Evolutionary conservation across 192 early-diverging fungal species (phyloP).

Genomic region (Dimargaris cristalligena): DNA sequence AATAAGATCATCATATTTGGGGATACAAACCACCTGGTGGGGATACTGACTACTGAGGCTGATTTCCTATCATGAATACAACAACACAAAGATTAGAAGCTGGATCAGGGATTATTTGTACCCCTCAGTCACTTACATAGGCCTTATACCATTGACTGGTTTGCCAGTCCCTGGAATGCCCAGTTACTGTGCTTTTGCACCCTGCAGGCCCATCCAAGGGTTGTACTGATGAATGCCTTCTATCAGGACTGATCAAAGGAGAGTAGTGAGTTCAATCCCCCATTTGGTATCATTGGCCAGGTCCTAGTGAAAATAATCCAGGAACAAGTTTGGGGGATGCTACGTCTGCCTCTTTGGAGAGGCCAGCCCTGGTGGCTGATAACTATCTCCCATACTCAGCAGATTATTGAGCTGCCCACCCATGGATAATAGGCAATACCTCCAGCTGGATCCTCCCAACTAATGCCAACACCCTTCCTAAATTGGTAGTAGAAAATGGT

Average conservation of each 20-base stretch:
- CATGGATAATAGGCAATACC: background rate
- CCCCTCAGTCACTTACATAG: background rate
- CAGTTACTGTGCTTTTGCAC: background rate
- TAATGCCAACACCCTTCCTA: background rate
- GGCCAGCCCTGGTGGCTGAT: background rate
- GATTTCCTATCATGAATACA: background rate
- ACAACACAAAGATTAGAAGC: background rate
- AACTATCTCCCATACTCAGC: background rate
- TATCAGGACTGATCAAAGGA: background rate
- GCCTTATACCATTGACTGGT: conserved; percentile 4
- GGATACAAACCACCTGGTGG: background rate
- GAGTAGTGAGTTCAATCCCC: conserved; percentile 1
- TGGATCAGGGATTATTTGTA: background rate
- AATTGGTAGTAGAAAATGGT: background rate
- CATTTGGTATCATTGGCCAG: background rate
- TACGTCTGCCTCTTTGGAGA: background rate
- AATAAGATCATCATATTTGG: background rate
- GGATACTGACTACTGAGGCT: background rate
- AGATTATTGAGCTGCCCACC: background rate
- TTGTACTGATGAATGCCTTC: background rate
- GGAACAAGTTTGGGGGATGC: background rate
- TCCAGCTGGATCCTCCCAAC: background rate
- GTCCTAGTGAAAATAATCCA: background rate
- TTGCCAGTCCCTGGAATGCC: background rate
- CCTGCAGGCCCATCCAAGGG: background rate